phyloP scores from a whole-genome alignment of 129 eudicot genomes.

The Arctium minus region DNA sequence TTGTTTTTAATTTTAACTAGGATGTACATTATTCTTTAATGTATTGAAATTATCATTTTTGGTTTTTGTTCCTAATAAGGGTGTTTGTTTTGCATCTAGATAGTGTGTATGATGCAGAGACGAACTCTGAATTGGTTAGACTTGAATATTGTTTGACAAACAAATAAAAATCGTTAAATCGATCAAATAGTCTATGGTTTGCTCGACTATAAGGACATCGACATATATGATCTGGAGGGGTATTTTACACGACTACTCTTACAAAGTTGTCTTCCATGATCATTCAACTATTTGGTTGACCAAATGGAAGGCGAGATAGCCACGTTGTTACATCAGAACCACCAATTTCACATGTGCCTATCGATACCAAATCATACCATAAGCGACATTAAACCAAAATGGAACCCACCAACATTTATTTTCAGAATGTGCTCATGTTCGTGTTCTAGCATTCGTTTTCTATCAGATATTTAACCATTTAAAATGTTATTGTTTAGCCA shows the following conservation, averaged over 20 bases:
- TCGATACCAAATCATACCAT: slow-evolving; percentile 20
- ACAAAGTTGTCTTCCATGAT: not conserved
- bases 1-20: no score
- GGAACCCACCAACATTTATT: slow-evolving; percentile 24
- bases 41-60: no score
- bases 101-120: not conserved
- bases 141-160: not conserved
- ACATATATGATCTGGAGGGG: not conserved
- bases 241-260: not conserved
- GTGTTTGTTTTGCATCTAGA: no score
- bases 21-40: not conserved
- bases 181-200: not conserved
- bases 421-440: not conserved
- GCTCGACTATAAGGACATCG: not conserved
- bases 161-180: not conserved
- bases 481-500: not conserved
- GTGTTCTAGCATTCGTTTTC: not conserved
- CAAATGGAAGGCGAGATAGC: not conserved
- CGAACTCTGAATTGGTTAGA: not conserved
- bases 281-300: slow-evolving; percentile 3
- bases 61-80: no score
- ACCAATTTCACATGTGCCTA: slow-evolving; percentile 16
- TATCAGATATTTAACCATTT: not conserved
- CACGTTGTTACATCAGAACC: slow-evolving; percentile 30
- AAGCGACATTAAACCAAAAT: slow-evolving; percentile 5